Evolutionary conservation across 768 basidiomycete species (phyloP), one percentile per base, ranked within the genome.

Genomic region (Kwoniella sp.): DNA sequence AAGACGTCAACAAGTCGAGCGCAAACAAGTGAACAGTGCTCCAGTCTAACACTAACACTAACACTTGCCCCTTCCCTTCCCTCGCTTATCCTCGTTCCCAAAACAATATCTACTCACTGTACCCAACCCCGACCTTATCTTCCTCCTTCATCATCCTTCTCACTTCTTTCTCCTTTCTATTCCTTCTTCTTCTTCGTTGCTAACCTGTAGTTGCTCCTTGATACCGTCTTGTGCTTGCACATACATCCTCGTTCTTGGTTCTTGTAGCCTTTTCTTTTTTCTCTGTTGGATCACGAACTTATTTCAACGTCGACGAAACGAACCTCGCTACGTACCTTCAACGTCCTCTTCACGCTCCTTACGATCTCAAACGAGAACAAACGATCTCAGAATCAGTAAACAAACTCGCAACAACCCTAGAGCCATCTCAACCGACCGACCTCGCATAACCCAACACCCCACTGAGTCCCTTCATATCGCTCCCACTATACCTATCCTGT

Each of bases 21-120:
- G 57, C 36, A 48, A 58, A 58, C 57, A 58, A 58, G 57, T 58
- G 47, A 22, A 33, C 17, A 44, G 40, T 10, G 40, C 40, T 19
- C 40, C 25, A 27, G 21, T 5, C 25, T 47, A 19, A 22, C 19
- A 55, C 26, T 21, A 33, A 25, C 30, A 15, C 15, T 29, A 33
- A 6, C 33, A 5, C 33, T 33, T 13, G 33, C 13, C 13, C 33
- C 33, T 5, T 33, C 13, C 33, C 33, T 33, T 33, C 33, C 33
- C 33, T 33, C 33, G 13, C 33, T 33, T 33, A 5, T 33, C 33
- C 13, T 33, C 13, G 7, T 33, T 33, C 33, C 33, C 33, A 54
- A 2, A 10, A 9, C 27, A 33, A 54, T 9, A 33, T 54, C 50
- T 9, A 55, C 22, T 55, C 19, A 55, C 33, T 24, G 22, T n/a